Evolutionary conservation across 331 rosid genomes (phyloP).

Genomic region (Cydonia oblonga): DNA sequence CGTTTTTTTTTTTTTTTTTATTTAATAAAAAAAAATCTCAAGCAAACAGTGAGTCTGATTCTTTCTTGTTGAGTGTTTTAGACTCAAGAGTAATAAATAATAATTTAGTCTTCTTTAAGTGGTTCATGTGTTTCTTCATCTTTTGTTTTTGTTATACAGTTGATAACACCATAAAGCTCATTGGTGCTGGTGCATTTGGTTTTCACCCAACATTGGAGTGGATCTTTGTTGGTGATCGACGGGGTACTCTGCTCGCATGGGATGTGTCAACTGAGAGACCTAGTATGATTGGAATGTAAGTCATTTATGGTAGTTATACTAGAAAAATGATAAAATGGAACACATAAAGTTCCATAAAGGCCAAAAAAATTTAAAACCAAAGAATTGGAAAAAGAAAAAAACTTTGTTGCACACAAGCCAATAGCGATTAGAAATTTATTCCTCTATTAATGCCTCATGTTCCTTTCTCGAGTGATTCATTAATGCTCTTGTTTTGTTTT

Average conservation of each 20-base stretch:
- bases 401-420: not conserved
- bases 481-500: not conserved
- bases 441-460: not conserved
- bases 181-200: slow-evolving; percentile 94
- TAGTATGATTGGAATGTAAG: slow-evolving; percentile 97
- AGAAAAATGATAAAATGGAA: not conserved
- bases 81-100: slow-evolving; percentile 2
- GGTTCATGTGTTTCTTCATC: slow-evolving; percentile 1
- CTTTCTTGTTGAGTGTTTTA: slow-evolving; percentile 12
- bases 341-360: not conserved
- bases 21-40: not conserved
- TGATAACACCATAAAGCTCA: slow-evolving; percentile 85
- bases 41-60: slow-evolving; percentile 2
- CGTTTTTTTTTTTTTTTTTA: no score
- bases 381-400: no score
- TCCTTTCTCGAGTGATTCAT: not conserved
- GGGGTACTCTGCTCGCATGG: slow-evolving; percentile 96
- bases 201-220: slow-evolving; percentile 98
- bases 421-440: not conserved
- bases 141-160: slow-evolving; percentile 40
- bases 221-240: slow-evolving; percentile 97
- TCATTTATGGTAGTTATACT: slow-evolving; percentile 16
- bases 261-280: slow-evolving; percentile 96
- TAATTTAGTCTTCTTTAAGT: not conserved
- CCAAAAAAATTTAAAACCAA: no score